Evolutionary conservation across 2,329 filamentous ascomycete genomes (phyloP).

Genomic region (Fusarium foetens): DNA sequence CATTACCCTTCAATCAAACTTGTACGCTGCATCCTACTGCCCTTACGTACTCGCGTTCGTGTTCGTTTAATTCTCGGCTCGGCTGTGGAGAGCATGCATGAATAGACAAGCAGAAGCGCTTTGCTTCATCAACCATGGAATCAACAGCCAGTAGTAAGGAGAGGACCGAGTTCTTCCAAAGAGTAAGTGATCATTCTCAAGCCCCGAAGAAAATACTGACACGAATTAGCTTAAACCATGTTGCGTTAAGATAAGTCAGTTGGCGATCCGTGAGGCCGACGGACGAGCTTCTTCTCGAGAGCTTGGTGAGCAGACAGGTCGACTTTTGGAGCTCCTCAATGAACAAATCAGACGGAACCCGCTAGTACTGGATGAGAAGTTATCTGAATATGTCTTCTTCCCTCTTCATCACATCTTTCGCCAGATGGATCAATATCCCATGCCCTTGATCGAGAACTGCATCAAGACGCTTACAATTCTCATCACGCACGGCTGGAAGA

Average conservation of each 20-base stretch:
- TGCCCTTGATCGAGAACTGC: slow-evolving; percentile 77
- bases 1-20: not conserved
- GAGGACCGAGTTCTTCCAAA: slow-evolving; percentile 49
- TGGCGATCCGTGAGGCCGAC: slow-evolving; percentile 61
- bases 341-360: slow-evolving; percentile 56
- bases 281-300: slow-evolving; percentile 54
- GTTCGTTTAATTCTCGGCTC: slow-evolving; percentile 21
- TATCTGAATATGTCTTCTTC: slow-evolving; percentile 96
- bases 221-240: slow-evolving; percentile 67
- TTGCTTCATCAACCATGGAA: slow-evolving; percentile 43
- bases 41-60: slow-evolving; percentile 24
- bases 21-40: not conserved
- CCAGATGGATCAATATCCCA: slow-evolving; percentile 75
- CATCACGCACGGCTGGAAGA: slow-evolving; percentile 81
- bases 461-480: slow-evolving; percentile 80
- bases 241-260: slow-evolving; percentile 69
- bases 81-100: slow-evolving; percentile 38
- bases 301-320: slow-evolving; percentile 57
- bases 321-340: slow-evolving; percentile 59
- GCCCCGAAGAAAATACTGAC: slow-evolving; percentile 5
- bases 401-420: slow-evolving; percentile 89
- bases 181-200: slow-evolving; percentile 23
- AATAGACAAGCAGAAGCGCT: slow-evolving; percentile 32
- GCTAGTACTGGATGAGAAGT: slow-evolving; percentile 75
- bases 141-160: slow-evolving; percentile 36